Percentiles rank a stretch among this genome's conserved stretches.
Conservation (phyloP, 106 monocot genomes). For the Chionographis japonica region DNA sequence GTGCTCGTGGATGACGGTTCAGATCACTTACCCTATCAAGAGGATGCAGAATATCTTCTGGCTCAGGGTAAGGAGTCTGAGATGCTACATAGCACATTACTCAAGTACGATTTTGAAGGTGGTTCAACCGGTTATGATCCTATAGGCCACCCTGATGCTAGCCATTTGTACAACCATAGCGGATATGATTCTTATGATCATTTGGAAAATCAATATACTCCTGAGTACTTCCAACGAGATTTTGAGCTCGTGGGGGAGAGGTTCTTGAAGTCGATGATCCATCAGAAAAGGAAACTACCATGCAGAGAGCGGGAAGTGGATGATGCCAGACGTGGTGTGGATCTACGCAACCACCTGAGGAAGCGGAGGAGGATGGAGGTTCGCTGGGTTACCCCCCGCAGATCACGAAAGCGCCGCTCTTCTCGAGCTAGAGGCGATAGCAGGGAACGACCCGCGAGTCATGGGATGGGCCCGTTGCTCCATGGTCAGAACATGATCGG, state of each 20-base stretch:
- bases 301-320: slow-evolving; percentile 3
- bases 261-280: slow-evolving; percentile 4
- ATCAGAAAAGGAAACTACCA: slow-evolving; percentile 7
- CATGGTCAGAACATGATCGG: not conserved
- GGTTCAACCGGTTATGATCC: slow-evolving; percentile 23
- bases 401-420: not conserved
- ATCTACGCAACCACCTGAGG: slow-evolving; percentile 37
- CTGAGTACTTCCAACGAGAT: slow-evolving; percentile 16
- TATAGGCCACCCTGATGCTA: slow-evolving; percentile 12
- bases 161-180: slow-evolving; percentile 12
- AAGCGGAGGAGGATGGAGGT: slow-evolving; percentile 26
- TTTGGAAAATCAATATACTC: slow-evolving; percentile 7
- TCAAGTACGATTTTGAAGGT: slow-evolving; percentile 27
- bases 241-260: slow-evolving; percentile 15
- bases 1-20: slow-evolving; percentile 48
- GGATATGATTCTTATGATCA: slow-evolving; percentile 23
- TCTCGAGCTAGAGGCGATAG: not conserved
- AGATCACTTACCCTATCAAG: slow-evolving; percentile 29
- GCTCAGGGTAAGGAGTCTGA: slow-evolving; percentile 25
- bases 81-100: slow-evolving; percentile 8
- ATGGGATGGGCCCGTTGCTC: slow-evolving; percentile 1
- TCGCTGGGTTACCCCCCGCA: not conserved
- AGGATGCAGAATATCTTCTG: slow-evolving; percentile 34
- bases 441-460: slow-evolving; percentile 3
- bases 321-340: slow-evolving; percentile 10